A percentile compares a stretch with the other conserved stretches of the same genome.
Conservation (phyloP, 2,329 filamentous ascomycete genomes). For the Fusarium camptoceras region DNA sequence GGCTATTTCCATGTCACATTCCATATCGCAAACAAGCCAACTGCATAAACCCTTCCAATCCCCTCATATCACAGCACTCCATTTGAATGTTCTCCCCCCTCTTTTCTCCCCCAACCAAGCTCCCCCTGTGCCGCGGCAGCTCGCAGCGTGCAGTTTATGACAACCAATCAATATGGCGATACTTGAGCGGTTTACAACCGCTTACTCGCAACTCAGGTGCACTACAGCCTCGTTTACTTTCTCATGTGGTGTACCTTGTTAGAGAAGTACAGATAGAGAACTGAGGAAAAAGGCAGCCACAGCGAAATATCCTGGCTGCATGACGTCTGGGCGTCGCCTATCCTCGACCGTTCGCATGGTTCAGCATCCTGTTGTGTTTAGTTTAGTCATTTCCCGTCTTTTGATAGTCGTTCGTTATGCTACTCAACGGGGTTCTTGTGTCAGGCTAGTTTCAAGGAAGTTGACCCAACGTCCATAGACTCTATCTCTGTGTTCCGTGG, state of each 20-base stretch:
- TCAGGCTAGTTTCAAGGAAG: conserved; percentile 30
- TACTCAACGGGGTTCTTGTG: conserved; percentile 14
- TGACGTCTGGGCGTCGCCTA: conserved; percentile 26
- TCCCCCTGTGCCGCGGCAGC: conserved; percentile 19
- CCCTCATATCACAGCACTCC: conserved; percentile 21
- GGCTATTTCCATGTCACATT: conserved; percentile 13
- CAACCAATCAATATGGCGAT: conserved; percentile 28
- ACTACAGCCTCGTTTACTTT: conserved; percentile 41
- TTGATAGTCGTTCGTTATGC: conserved; percentile 1
- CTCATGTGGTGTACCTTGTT: neutral
- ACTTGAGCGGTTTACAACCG: conserved; percentile 12
- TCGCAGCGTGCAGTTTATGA: conserved; percentile 17
- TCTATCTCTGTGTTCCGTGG: conserved; percentile 19
- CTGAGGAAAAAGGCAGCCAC: conserved; percentile 24
- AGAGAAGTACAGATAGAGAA: conserved; percentile 1
- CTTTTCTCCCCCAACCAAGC: conserved; percentile 21
- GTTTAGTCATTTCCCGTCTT: conserved; percentile 18
- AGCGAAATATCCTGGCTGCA: conserved; percentile 19
- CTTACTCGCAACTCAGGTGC: conserved; percentile 11
- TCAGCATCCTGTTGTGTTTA: conserved; percentile 24
- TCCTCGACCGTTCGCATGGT: conserved; percentile 18
- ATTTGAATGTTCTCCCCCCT: conserved; percentile 3
- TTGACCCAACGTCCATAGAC: conserved; percentile 9
- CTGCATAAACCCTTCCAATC: conserved; percentile 22
- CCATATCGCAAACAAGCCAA: neutral